Evolutionary conservation across 371 early-diverging fungal genomes (phyloP).

Genomic region (Mucor racemosus): DNA sequence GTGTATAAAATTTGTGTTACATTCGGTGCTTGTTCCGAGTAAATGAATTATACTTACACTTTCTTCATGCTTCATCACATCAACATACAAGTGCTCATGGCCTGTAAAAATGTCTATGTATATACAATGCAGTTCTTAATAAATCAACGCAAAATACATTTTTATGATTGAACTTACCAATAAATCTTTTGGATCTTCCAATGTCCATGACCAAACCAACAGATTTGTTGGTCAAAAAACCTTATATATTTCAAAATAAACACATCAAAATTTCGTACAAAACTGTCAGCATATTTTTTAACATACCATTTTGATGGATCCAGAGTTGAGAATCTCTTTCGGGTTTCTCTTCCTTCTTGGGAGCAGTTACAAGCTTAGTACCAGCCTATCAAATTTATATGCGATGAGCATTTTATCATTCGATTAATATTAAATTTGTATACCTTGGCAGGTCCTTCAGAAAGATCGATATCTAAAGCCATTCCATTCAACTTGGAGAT

Average conservation of each 20-base stretch:
- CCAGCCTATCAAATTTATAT: conserved; percentile 22
- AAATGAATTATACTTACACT: conserved; percentile 27
- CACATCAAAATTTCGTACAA: background rate
- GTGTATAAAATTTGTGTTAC: conserved; percentile 17
- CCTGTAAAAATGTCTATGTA: conserved; percentile 45
- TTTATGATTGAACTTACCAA: conserved; percentile 28
- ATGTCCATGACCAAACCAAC: conserved; percentile 47
- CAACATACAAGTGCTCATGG: conserved; percentile 43
- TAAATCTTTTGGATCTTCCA: conserved; percentile 41
- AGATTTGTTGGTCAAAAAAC: conserved; percentile 51
- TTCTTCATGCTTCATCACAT: conserved; percentile 47
- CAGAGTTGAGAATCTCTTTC: conserved; percentile 35
- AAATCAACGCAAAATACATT: background rate
- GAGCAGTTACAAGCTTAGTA: conserved; percentile 21
- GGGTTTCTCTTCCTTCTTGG: conserved; percentile 21
- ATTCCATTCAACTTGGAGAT: conserved; percentile 45
- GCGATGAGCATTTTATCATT: background rate
- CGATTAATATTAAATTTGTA: background rate
- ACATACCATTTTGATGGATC: conserved; percentile 42
- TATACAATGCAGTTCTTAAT: background rate
- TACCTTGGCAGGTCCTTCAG: conserved; percentile 29
- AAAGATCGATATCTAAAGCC: conserved; percentile 38
- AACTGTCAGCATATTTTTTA: background rate
- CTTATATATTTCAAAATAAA: conserved; percentile 14
- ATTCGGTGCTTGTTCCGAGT: conserved; percentile 19